phyloP scores from a whole-genome alignment of 2,329 filamentous ascomycete genomes.

The Albophoma yamanashiensis region DNA sequence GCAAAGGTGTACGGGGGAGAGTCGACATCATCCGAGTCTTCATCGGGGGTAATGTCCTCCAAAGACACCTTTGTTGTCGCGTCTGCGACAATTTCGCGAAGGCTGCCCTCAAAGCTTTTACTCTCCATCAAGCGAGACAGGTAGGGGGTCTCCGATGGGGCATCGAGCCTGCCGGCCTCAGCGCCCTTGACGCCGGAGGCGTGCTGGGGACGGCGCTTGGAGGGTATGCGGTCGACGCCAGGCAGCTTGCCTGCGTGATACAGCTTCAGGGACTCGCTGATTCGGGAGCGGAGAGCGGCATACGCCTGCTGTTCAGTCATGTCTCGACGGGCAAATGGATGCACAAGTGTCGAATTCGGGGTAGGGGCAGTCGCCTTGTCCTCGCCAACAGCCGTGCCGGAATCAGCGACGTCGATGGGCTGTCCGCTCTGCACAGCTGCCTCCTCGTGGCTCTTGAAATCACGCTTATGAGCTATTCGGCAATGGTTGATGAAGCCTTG shows the following conservation, averaged over 20 bases:
- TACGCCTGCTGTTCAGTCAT: conserved; percentile 43
- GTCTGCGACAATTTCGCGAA: conserved; percentile 47
- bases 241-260: conserved; percentile 41
- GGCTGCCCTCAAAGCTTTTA: conserved; percentile 49
- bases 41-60: conserved; percentile 39
- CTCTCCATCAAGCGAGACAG: conserved; percentile 55
- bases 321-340: conserved; percentile 29
- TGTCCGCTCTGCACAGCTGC: conserved; percentile 83
- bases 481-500: conserved; percentile 99
- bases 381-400: conserved; percentile 10
- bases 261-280: conserved; percentile 41
- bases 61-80: conserved; percentile 43
- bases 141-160: conserved; percentile 51
- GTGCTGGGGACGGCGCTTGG: conserved; percentile 11
- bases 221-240: conserved; percentile 34
- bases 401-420: conserved; percentile 48
- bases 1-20: conserved; percentile 6
- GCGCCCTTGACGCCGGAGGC: neutral
- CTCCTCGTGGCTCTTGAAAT: conserved; percentile 93
- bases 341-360: conserved; percentile 13
- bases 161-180: conserved; percentile 28
- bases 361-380: conserved; percentile 11
- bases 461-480: conserved; percentile 84
- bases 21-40: conserved; percentile 37
- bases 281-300: conserved; percentile 37